Conservation (phyloP, 441 rosid genomes). For the Iberis amara region DNA sequence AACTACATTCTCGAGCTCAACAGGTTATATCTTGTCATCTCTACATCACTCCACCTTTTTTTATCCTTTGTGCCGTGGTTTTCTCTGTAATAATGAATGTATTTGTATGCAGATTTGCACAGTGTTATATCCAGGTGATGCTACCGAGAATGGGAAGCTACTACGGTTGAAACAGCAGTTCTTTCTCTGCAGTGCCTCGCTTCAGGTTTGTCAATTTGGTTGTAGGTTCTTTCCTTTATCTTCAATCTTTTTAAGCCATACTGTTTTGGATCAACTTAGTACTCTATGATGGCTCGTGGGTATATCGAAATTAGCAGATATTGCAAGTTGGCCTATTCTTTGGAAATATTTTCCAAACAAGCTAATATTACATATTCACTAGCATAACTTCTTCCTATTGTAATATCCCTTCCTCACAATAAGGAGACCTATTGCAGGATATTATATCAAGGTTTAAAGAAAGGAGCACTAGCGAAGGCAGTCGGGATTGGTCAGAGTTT, state of each 20-base stretch:
- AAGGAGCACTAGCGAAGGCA: conserved; percentile 49
- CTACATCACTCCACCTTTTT: conserved; percentile 14
- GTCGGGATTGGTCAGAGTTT: conserved; percentile 83
- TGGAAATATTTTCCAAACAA: not conserved
- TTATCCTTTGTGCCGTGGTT: not conserved
- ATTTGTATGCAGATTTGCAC: conserved; percentile 75
- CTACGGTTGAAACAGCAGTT: conserved; percentile 92
- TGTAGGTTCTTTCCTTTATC: conserved; percentile 16
- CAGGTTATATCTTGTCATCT: conserved; percentile 45
- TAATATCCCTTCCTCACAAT: conserved; percentile 9
- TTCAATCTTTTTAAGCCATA: conserved; percentile 8
- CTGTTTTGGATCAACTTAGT: conserved; percentile 3
- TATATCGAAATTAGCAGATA: not conserved
- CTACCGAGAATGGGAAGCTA: conserved; percentile 90
- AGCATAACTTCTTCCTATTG: conserved; percentile 3
- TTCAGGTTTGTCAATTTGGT: conserved; percentile 61
- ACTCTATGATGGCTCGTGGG: not conserved
- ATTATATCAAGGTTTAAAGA: conserved; percentile 81
- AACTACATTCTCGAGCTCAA: conserved; percentile 78
- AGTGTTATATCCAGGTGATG: conserved; percentile 96
- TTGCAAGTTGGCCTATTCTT: not conserved
- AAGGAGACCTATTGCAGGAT: conserved; percentile 55
- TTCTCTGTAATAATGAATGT: conserved; percentile 7
- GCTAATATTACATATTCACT: not conserved
- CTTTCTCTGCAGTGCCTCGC: conserved; percentile 97